Conservation (phyloP, 192 early-diverging fungal genomes). For the Mortierella hygrophila region DNA sequence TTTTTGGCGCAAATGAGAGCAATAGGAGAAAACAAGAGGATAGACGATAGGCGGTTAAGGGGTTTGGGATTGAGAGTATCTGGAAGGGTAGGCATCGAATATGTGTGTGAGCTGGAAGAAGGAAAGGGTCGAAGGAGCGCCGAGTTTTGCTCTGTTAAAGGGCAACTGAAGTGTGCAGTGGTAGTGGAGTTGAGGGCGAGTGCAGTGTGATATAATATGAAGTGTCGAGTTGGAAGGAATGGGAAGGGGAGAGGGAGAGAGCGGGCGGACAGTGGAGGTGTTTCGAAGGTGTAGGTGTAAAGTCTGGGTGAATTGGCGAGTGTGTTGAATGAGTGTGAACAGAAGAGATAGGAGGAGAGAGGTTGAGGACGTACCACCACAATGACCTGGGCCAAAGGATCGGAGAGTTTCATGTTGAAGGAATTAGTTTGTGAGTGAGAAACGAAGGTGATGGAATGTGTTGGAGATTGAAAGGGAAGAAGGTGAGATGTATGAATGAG, state of each 20-base stretch:
- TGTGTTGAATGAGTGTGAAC: no score
- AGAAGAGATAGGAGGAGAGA: neutral
- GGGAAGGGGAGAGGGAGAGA: no score
- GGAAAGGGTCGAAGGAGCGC: neutral
- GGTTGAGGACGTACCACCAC: constrained; percentile 30
- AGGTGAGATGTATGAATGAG: constrained; percentile 20
- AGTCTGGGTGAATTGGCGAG: no score
- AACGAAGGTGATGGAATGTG: neutral
- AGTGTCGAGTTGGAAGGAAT: no score
- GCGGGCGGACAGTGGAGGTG: no score
- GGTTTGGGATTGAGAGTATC: neutral
- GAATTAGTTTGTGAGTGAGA: neutral
- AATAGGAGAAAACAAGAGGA: neutral
- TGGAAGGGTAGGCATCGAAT: neutral
- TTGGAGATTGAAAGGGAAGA: neutral
- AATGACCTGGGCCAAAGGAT: constrained; percentile 48
- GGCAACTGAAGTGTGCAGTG: neutral
- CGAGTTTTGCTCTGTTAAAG: neutral
- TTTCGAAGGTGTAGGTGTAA: no score
- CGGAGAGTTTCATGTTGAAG: constrained; percentile 28
- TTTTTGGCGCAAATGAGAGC: neutral
- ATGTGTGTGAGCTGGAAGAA: neutral
- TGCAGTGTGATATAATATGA: neutral
- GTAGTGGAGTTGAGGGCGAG: neutral
- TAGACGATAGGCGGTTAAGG: no score